Percentiles rank a stretch among this genome's conserved stretches.
Evolutionary conservation across 352 stramenopile genomes (phyloP).

Genomic region (Phytopythium boreale): DNA sequence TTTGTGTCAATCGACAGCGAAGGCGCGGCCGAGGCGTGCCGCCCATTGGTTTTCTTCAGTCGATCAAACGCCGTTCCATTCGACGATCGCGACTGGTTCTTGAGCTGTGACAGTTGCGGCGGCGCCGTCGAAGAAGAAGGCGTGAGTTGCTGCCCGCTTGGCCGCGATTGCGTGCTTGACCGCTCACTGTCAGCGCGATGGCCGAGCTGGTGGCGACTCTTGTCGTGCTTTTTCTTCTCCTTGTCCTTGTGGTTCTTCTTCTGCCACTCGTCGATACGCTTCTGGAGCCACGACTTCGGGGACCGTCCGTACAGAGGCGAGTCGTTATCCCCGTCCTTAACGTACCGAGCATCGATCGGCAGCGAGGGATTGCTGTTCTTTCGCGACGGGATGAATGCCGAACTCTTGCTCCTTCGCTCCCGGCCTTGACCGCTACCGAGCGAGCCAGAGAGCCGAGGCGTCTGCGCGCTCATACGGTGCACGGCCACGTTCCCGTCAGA

Average conservation of each 20-base stretch:
- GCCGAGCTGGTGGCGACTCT: constrained; percentile 45
- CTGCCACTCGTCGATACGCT: constrained; percentile 74
- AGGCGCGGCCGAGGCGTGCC: constrained; percentile 6
- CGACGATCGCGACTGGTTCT: constrained; percentile 16
- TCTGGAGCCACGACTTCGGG: constrained; percentile 70
- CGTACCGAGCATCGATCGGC: constrained; percentile 4
- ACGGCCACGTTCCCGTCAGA: constrained; percentile 23
- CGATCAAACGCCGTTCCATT: constrained; percentile 26
- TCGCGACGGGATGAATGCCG: constrained; percentile 41
- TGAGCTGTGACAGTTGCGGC: background rate
- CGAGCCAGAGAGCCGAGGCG: constrained; percentile 1
- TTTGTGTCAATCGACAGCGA: constrained; percentile 1
- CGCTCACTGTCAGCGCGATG: constrained; percentile 31
- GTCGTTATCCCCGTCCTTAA: constrained; percentile 31
- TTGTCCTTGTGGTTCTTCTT: constrained; percentile 78
- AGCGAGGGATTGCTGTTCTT: constrained; percentile 17
- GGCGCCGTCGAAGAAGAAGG: background rate
- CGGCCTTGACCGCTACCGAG: constrained; percentile 20
- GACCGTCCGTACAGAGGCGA: constrained; percentile 42
- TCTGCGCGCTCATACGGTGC: constrained; percentile 10
- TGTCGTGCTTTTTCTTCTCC: constrained; percentile 75
- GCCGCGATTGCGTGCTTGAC: background rate
- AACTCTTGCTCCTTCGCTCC: constrained; percentile 70
- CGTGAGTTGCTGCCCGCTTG: background rate
- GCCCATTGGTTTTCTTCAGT: constrained; percentile 21